Conservation (phyloP, 2,329 filamentous ascomycete genomes). For the Aspergillus nomiae region DNA sequence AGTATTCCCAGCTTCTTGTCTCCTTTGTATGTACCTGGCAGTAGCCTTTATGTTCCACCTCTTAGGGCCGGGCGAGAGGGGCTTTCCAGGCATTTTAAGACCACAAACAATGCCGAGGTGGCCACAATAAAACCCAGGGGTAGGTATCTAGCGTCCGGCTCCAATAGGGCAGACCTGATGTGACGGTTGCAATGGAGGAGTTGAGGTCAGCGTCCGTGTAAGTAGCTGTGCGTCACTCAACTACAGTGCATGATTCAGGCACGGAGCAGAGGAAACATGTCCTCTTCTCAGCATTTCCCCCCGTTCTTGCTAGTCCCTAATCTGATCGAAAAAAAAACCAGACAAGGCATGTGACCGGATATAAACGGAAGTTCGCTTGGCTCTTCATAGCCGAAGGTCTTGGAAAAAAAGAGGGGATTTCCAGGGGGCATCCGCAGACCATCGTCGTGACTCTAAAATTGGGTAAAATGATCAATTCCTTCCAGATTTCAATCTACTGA, state of each 20-base stretch:
- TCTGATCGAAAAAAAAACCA: background rate
- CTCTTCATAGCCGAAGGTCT: background rate
- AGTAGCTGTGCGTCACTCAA: background rate
- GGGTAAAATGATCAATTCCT: background rate
- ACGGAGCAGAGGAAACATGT: background rate
- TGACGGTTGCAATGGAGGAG: background rate
- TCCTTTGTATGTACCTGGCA: conserved; percentile 1
- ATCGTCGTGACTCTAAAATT: background rate
- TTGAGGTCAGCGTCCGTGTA: background rate
- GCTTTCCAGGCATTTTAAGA: background rate
- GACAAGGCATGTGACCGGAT: background rate
- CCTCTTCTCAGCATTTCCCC: background rate
- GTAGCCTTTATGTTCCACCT: background rate
- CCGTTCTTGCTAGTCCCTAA: background rate
- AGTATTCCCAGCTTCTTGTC: background rate
- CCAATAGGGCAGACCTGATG: background rate
- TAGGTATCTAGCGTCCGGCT: background rate
- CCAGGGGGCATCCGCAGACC: background rate
- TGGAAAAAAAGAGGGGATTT: background rate
- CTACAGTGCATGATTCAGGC: background rate
- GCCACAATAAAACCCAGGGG: background rate
- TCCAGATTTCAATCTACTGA: background rate
- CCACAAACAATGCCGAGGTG: background rate
- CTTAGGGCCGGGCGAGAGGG: background rate
- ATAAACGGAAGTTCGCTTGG: background rate